Evolutionary conservation across 2,329 filamentous ascomycete species (phyloP), one percentile per base, ranked within the genome.

Genomic region (Hypoxylon sp.): DNA sequence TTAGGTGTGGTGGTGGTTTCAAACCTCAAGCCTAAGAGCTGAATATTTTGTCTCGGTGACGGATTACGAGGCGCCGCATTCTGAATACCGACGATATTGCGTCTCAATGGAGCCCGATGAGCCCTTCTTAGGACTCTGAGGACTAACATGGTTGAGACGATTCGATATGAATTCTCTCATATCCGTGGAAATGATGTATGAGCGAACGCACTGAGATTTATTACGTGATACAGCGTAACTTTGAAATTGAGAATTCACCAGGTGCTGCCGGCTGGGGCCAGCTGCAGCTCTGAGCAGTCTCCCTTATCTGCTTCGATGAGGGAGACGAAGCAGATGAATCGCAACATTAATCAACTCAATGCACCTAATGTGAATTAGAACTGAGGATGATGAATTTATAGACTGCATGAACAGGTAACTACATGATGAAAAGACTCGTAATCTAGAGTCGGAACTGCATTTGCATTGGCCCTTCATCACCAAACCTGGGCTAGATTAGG

Each of bases 1-100:
- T 64, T 75, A n/a, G 69, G 40, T 30, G 70, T 48, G 0, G 66
- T 76, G 8, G 75, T 76, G 8, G 75, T 68, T 44, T 73, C 62
- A 14, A 74, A 69, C 64, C 73, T 71, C 14, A 69, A 44, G 44
- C 59, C 59, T 25, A 44, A 49, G 17, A 50, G 1, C 11, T 22
- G 59, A 51, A 55, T 13, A 40, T 53, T 66, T 40, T 63, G 59
- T 56, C 35, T 64, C n/a, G 53, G 31, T n/a, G 51, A 31, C 13
- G 62, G 33, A 54, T 50, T 56, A 33, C 44, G 72, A 20, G 31
- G 49, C 17, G 40, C 20, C 22, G 37, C 53, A 56, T 40, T 56
- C 59, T 59, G 60, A 13, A 65, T 25, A 14, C 44, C 33, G n/a
- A 37, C 17, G 20, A 57, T 27, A 3, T 54, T 55, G 20, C 60